A percentile compares a stretch with the other conserved stretches of the same genome.
Conservation (phyloP, 352 stramenopile species). For the Phytophthora podocarpi region DNA sequence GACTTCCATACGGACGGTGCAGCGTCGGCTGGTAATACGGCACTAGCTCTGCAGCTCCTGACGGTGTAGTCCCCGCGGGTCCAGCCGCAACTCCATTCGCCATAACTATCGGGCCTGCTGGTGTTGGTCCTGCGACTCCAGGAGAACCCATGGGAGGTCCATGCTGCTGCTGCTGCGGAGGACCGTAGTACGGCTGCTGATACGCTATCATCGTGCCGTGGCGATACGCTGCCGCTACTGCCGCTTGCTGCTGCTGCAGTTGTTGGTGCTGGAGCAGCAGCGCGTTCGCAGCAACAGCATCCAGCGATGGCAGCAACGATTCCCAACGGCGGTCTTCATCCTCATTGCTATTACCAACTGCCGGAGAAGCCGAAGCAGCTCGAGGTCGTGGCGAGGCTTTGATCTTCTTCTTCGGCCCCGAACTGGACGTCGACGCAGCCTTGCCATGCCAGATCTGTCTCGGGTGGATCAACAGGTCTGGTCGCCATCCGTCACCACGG, state of each 20-base stretch:
- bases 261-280: constrained; percentile 42
- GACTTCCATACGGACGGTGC: constrained; percentile 27
- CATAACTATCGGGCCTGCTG: constrained; percentile 7
- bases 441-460: constrained; percentile 72
- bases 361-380: constrained; percentile 16
- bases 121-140: neutral
- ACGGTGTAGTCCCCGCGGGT: neutral
- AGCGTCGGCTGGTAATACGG: constrained; percentile 18
- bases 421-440: constrained; percentile 20
- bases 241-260: constrained; percentile 38
- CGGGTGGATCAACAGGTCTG: constrained; percentile 80
- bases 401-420: constrained; percentile 24
- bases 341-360: constrained; percentile 27
- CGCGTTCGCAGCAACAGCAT: constrained; percentile 29
- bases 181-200: constrained; percentile 41
- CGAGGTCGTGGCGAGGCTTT: constrained; percentile 23
- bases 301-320: constrained; percentile 38
- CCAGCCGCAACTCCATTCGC: constrained; percentile 19
- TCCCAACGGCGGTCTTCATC: constrained; percentile 42
- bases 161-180: constrained; percentile 24
- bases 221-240: constrained; percentile 31
- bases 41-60: constrained; percentile 9
- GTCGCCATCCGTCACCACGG: constrained; percentile 75
- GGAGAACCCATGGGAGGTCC: constrained; percentile 7
- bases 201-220: constrained; percentile 37